A percentile compares a stretch with the other conserved stretches of the same genome.
phyloP scores from a whole-genome alignment of 805 yeast species.

The Saturnispora sekii region DNA sequence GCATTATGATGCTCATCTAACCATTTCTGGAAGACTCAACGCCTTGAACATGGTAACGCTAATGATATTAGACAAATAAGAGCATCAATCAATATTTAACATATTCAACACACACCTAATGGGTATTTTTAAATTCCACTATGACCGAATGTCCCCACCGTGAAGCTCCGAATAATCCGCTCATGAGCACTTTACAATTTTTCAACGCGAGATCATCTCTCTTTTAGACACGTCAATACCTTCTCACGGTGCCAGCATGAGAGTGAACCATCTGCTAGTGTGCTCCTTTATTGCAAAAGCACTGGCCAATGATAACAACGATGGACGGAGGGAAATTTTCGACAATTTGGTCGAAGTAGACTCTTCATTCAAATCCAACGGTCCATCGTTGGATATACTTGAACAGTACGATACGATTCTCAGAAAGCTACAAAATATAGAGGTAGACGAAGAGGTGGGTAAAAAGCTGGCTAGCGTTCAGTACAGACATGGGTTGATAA shows the following conservation, averaged over 20 bases:
- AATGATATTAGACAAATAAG: no score
- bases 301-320: neutral
- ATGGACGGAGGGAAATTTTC: neutral
- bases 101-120: no score
- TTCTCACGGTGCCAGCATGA: neutral
- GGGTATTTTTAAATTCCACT: no score
- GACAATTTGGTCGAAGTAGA: conserved; percentile 8
- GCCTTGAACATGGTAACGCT: no score
- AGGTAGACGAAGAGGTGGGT: conserved; percentile 11
- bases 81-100: no score
- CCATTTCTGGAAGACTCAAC: no score
- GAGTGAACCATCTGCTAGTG: no score
- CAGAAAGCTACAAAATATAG: conserved; percentile 12
- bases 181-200: neutral
- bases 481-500: conserved; percentile 54
- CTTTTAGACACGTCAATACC: neutral
- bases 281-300: neutral
- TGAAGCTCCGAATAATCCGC: no score
- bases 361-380: conserved; percentile 15
- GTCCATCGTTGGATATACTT: conserved; percentile 23
- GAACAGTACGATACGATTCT: conserved; percentile 24
- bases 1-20: no score
- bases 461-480: conserved; percentile 33
- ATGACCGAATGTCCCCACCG: no score
- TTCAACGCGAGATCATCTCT: neutral